These are phyloP conservation scores for Chlamydomonas asymmetrica DNA, from an alignment of 139 green algal species.

Conservation along the genomic window DNA sequence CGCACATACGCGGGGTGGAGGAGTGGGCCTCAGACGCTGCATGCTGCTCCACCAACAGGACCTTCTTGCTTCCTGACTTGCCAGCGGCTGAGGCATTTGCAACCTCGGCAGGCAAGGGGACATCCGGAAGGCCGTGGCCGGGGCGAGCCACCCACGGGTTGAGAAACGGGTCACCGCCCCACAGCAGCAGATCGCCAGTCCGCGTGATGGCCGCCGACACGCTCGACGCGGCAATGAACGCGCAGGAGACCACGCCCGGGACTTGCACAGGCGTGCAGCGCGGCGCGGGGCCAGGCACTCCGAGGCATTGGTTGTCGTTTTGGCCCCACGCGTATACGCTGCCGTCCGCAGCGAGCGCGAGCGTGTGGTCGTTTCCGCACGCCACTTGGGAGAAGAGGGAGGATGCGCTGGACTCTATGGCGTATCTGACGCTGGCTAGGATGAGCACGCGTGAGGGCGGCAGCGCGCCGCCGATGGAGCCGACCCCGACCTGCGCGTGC, in stretches of 20 bases:
- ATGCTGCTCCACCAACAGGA: too few species aligned
- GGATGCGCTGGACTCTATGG: too few species aligned
- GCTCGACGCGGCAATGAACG: conserved; percentile 18
- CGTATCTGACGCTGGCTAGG: too few species aligned
- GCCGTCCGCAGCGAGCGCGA: conserved; percentile 49
- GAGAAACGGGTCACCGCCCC: conserved; percentile 37
- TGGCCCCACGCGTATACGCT: conserved; percentile 62
- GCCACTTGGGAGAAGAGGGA: too few species aligned
- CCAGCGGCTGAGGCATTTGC: too few species aligned
- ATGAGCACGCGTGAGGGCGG: too few species aligned
- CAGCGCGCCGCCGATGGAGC: conserved; percentile 4
- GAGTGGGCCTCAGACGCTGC: too few species aligned
- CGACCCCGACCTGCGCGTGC: too few species aligned
- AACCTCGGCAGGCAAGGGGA: too few species aligned
- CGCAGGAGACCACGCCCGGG: conserved; percentile 19
- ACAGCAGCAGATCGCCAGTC: conserved; percentile 43
- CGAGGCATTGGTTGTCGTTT: conserved; percentile 38
- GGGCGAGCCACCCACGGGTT: conserved; percentile 32
- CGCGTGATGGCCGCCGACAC: conserved; percentile 42
- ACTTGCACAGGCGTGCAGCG: conserved; percentile 6
- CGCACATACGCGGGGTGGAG: too few species aligned
- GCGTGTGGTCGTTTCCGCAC: conserved; percentile 50
- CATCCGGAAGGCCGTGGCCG: too few species aligned
- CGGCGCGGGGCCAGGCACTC: conserved; percentile 19
- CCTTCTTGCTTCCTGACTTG: too few species aligned